These are phyloP conservation scores for Yamadazyma kanchanaburiensis DNA, from an alignment of 1,139 yeast genomes.

Conservation along the genomic window DNA sequence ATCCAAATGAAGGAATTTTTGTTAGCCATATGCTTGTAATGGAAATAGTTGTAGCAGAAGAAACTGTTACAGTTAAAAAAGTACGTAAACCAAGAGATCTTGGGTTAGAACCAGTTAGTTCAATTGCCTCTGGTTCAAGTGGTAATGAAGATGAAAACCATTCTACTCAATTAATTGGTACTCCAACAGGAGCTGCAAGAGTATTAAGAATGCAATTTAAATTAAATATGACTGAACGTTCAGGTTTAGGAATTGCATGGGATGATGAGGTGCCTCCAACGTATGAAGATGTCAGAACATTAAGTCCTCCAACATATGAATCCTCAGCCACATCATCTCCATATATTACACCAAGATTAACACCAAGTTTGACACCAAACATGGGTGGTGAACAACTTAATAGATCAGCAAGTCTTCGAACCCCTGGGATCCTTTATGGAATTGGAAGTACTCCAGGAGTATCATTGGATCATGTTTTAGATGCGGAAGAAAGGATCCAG, in stretches of 20 bases:
- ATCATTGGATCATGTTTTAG: slow-evolving; percentile 25
- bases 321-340: slow-evolving; percentile 18
- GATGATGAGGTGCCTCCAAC: slow-evolving; percentile 99
- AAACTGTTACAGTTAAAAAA: slow-evolving; percentile 45
- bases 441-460: slow-evolving; percentile 39
- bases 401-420: slow-evolving; percentile 8
- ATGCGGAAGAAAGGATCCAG: slow-evolving; percentile 33
- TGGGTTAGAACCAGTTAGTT: slow-evolving; percentile 24
- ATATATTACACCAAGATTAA: not conserved
- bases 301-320: slow-evolving; percentile 81
- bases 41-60: slow-evolving; percentile 94
- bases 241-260: slow-evolving; percentile 97
- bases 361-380: not conserved
- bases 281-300: slow-evolving; percentile 75
- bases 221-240: slow-evolving; percentile 74
- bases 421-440: slow-evolving; percentile 37
- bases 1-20: slow-evolving; percentile 72
- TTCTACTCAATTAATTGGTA: slow-evolving; percentile 45
- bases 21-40: slow-evolving; percentile 74
- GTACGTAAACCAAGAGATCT: slow-evolving; percentile 15
- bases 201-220: slow-evolving; percentile 94
- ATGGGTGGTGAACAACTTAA: slow-evolving; percentile 1
- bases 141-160: slow-evolving; percentile 6
- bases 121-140: slow-evolving; percentile 17
- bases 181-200: slow-evolving; percentile 93